Evolutionary conservation across 306 rosid species (phyloP).

Genomic region (Canavalia gladiata): DNA sequence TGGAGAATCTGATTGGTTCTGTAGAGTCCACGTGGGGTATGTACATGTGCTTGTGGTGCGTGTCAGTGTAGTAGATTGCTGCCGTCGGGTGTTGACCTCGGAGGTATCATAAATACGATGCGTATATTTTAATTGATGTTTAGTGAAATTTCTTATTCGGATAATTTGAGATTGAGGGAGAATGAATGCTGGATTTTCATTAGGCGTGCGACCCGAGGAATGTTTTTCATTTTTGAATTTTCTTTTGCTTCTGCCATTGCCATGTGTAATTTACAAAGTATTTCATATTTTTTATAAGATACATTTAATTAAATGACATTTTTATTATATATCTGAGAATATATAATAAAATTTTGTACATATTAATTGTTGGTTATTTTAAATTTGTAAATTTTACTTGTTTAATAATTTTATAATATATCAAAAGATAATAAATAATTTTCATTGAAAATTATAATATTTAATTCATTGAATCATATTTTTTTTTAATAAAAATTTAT

Average conservation of each 20-base stretch:
- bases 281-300: too few relatives aligned
- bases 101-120: not conserved
- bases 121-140: not conserved
- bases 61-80: not conserved
- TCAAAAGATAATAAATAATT: too few relatives aligned
- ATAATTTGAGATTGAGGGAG: not conserved
- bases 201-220: conserved; percentile 12
- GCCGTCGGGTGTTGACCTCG: not conserved
- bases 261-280: not conserved
- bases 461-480: too few relatives aligned
- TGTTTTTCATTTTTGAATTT: not conserved
- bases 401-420: too few relatives aligned
- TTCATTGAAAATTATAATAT: too few relatives aligned
- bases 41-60: not conserved
- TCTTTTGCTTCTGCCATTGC: not conserved
- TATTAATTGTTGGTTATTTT: too few relatives aligned
- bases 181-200: not conserved
- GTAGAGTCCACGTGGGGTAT: not conserved
- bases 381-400: too few relatives aligned
- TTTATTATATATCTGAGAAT: too few relatives aligned
- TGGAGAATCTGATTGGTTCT: not conserved
- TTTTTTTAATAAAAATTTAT: too few relatives aligned
- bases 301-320: too few relatives aligned
- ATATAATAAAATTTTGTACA: too few relatives aligned
- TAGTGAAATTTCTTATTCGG: not conserved